A percentile compares a stretch with the other conserved stretches of the same genome.
Evolutionary conservation across 139 green algal genomes (phyloP).

Genomic region (Astrephomene gubernaculifera): DNA sequence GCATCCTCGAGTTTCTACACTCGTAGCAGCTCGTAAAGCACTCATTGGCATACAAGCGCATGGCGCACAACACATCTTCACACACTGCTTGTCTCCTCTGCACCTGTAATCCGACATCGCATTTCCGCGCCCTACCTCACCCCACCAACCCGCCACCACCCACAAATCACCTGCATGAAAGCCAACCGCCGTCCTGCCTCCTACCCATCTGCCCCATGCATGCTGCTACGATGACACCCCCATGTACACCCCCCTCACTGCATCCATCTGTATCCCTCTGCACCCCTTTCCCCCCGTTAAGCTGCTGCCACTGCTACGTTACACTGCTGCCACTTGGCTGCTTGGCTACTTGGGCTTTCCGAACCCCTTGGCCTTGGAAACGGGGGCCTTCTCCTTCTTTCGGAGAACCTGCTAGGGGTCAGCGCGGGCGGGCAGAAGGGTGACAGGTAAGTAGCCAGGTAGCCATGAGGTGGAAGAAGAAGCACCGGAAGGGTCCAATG

Average conservation of each 20-base stretch:
- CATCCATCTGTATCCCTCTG: neutral
- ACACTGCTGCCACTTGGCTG: neutral
- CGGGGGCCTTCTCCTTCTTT: constrained; percentile 30
- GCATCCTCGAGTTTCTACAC: too few species aligned
- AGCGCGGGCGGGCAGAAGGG: neutral
- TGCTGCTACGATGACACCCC: neutral
- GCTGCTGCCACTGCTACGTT: neutral
- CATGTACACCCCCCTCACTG: neutral
- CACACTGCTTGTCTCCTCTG: too few species aligned
- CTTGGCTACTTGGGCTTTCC: neutral
- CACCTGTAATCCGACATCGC: neutral
- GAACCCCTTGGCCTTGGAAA: constrained; percentile 28
- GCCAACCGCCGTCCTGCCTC: neutral
- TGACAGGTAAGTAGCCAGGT: too few species aligned
- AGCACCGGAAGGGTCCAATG: neutral
- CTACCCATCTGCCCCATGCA: neutral
- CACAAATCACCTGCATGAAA: neutral
- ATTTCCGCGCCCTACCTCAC: neutral
- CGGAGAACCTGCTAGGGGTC: neutral
- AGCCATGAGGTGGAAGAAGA: too few species aligned
- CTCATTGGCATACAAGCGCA: too few species aligned
- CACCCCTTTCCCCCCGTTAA: neutral
- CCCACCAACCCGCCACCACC: neutral
- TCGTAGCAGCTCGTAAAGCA: too few species aligned
- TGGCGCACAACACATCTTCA: too few species aligned